A percentile compares a stretch with the other conserved stretches of the same genome.
These are phyloP conservation scores for Cryptosporidium tyzzeri DNA, from an alignment of 169 alveolate genomes.

Conservation along the genomic window DNA sequence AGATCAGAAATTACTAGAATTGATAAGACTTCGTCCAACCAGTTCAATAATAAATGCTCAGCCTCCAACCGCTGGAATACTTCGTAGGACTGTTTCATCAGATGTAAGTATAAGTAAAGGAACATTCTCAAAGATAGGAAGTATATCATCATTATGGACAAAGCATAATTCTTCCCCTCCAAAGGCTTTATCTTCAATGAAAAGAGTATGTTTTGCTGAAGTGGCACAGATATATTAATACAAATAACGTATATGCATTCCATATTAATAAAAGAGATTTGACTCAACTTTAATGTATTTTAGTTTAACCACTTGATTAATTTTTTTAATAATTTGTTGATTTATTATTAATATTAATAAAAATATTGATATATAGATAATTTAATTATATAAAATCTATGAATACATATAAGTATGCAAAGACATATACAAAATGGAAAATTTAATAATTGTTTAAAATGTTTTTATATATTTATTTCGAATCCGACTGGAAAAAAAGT, in stretches of 20 bases:
- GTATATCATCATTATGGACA: constrained; percentile 47
- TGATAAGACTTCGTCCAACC: constrained; percentile 48
- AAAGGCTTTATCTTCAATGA: constrained; percentile 52
- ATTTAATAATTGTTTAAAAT: too few relatives aligned
- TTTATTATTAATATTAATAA: too few relatives aligned
- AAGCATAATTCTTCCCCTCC: constrained; percentile 63
- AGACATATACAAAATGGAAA: too few relatives aligned
- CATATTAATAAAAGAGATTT: not conserved
- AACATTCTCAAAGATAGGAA: constrained; percentile 40
- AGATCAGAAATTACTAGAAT: constrained; percentile 48
- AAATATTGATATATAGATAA: too few relatives aligned
- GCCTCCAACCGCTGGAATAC: constrained; percentile 52
- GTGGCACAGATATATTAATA: constrained; percentile 37
- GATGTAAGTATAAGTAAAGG: constrained; percentile 5
- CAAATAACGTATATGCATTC: not conserved
- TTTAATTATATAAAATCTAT: too few relatives aligned
- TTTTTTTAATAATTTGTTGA: too few relatives aligned
- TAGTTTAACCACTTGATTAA: not conserved
- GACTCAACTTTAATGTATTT: too few relatives aligned
- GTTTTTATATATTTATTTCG: too few relatives aligned
- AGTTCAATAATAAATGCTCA: constrained; percentile 57
- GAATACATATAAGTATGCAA: too few relatives aligned
- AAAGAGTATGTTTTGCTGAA: constrained; percentile 66
- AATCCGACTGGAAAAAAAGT: not conserved
- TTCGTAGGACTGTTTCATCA: constrained; percentile 47